Conservation (phyloP, 1,284 basidiomycete genomes). For the Blastosporella zonata region DNA sequence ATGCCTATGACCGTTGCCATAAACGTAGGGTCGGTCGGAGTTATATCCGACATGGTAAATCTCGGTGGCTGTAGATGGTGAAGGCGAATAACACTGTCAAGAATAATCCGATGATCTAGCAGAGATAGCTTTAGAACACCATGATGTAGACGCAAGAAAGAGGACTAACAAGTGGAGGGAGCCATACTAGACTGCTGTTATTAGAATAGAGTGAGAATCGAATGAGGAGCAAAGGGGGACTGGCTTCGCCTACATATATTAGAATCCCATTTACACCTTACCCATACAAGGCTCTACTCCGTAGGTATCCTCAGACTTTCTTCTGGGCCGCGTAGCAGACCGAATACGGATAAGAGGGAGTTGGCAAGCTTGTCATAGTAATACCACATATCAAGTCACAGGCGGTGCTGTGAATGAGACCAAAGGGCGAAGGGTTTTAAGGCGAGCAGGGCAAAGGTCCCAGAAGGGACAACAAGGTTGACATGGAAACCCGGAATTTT, state of each 20-base stretch:
- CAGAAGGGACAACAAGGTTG: background rate
- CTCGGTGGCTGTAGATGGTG: background rate
- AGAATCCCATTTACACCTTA: background rate
- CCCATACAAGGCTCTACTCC: background rate
- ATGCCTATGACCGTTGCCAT: background rate
- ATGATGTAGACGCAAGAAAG: background rate
- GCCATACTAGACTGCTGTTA: too few relatives aligned
- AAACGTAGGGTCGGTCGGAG: background rate
- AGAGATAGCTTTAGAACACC: background rate
- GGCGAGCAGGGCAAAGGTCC: background rate
- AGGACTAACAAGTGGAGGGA: background rate
- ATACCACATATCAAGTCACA: background rate
- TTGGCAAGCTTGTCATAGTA: background rate
- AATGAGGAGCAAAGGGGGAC: too few relatives aligned
- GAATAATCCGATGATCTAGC: constrained; percentile 4
- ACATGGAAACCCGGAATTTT: background rate
- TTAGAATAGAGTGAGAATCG: too few relatives aligned
- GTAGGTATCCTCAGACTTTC: background rate
- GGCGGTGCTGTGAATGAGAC: background rate
- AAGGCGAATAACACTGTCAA: background rate
- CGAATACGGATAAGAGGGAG: background rate
- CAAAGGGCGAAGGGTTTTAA: background rate
- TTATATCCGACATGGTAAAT: background rate
- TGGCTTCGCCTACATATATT: too few relatives aligned
- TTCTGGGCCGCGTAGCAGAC: background rate